These are phyloP conservation scores for Globisporangium sylvaticum DNA, from an alignment of 352 stramenopile genomes.

Conservation along the genomic window DNA sequence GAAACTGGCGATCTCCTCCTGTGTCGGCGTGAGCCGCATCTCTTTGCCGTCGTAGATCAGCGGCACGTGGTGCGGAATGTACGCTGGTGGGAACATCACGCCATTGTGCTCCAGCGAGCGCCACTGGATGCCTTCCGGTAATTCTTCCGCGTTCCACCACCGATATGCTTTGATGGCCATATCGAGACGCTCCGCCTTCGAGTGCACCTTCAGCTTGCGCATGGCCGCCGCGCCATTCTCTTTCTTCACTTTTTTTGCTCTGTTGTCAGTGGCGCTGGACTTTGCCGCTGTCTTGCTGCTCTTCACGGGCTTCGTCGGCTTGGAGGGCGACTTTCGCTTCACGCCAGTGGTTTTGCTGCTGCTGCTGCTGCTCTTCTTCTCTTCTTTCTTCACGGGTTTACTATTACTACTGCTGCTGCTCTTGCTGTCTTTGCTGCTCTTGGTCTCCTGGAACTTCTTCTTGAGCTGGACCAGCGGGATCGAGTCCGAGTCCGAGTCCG, in stretches of 20 bases:
- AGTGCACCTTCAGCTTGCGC: conserved; percentile 92
- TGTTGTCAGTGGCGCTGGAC: conserved; percentile 33
- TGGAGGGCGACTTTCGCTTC: conserved; percentile 51
- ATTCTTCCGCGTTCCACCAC: conserved; percentile 98
- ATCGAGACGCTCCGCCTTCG: conserved; percentile 91
- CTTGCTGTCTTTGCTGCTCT: conserved; percentile 12
- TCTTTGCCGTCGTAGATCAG: conserved; percentile 93
- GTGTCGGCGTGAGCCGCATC: conserved; percentile 91
- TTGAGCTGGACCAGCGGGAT: conserved; percentile 82
- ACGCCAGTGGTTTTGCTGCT: conserved; percentile 21
- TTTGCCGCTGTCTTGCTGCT: conserved; percentile 46
- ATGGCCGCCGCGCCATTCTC: conserved; percentile 40
- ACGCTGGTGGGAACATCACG: conserved; percentile 95
- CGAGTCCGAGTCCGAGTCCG: conserved; percentile 75
- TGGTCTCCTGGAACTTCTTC: conserved; percentile 30
- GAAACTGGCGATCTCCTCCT: conserved; percentile 95
- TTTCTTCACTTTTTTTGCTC: conserved; percentile 37
- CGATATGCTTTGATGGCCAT: conserved; percentile 98
- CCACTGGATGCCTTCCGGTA: conserved; percentile 96
- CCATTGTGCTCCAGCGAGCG: conserved; percentile 99
- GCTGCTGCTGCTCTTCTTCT: not conserved
- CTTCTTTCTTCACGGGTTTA: conserved; percentile 46
- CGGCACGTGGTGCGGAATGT: conserved; percentile 94
- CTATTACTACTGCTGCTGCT: conserved; percentile 18
- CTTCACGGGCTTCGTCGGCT: conserved; percentile 26